Percentiles rank a stretch among this genome's conserved stretches.
phyloP scores from a whole-genome alignment of 1,284 basidiomycete genomes.

The Chalciporus piperatoides region DNA sequence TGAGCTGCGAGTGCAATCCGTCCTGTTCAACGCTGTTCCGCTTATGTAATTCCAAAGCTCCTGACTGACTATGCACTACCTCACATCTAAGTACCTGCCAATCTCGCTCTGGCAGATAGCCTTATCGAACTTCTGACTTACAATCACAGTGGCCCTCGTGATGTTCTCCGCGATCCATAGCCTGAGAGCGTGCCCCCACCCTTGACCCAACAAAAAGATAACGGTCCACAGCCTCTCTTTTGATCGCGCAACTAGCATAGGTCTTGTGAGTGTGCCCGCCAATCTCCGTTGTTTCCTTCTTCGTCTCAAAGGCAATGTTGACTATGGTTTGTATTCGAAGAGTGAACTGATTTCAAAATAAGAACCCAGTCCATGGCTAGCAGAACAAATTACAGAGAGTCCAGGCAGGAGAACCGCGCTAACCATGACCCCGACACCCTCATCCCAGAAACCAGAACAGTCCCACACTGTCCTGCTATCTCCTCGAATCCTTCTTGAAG shows the following conservation, averaged over 20 bases:
- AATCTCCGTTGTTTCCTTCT: background rate
- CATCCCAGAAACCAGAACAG: background rate
- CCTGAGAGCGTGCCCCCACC: no score
- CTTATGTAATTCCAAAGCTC: constrained; percentile 19
- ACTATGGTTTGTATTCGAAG: background rate
- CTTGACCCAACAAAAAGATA: constrained; percentile 20
- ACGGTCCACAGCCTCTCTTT: background rate
- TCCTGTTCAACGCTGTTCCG: constrained; percentile 21
- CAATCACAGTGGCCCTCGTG: no score
- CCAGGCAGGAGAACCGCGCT: constrained; percentile 20
- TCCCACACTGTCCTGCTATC: constrained; percentile 19
- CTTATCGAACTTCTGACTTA: background rate
- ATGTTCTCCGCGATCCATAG: no score
- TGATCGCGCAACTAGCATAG: background rate
- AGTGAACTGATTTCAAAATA: background rate
- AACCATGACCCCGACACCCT: constrained; percentile 7
- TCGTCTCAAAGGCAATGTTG: background rate
- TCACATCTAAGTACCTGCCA: no score
- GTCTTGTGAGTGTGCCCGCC: background rate
- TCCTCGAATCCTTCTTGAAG: constrained; percentile 54
- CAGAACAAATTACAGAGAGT: constrained; percentile 30
- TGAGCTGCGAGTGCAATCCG: constrained; percentile 18
- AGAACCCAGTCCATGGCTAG: constrained; percentile 8
- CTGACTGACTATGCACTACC: no score
- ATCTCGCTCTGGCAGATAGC: background rate